Percentiles rank a stretch among this genome's conserved stretches.
Evolutionary conservation across 2,329 filamentous ascomycete genomes (phyloP).

Genomic region (Daldinia sp.): DNA sequence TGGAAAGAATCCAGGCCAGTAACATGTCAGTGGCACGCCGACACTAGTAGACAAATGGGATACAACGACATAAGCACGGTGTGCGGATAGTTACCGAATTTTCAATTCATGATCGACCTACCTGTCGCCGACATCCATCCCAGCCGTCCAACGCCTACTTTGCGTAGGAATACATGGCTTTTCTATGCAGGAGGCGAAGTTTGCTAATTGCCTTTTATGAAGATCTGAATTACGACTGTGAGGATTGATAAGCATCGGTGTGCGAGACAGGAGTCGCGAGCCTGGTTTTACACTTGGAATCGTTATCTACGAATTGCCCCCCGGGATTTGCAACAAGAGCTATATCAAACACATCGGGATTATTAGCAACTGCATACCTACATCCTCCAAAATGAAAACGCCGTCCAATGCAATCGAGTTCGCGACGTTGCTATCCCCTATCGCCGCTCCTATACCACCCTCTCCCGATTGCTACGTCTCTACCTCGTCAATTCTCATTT

Average conservation of each 20-base stretch:
- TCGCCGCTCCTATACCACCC: background rate
- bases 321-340: background rate
- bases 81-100: background rate
- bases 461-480: background rate
- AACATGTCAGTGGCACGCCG: slow-evolving; percentile 6
- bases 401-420: background rate
- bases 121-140: background rate
- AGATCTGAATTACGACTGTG: background rate
- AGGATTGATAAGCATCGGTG: background rate
- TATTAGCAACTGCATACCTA: background rate
- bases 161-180: background rate
- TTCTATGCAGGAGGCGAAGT: background rate
- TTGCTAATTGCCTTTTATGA: background rate
- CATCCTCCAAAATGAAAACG: background rate
- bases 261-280: background rate
- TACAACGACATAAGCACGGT: slow-evolving; percentile 21
- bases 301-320: background rate
- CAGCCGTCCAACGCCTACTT: background rate
- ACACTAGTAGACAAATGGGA: slow-evolving; percentile 8
- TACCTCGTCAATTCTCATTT: background rate
- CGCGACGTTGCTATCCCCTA: background rate
- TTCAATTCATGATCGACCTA: slow-evolving; percentile 1
- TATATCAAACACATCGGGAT: background rate
- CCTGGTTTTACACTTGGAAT: background rate
- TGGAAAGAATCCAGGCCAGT: slow-evolving; percentile 24